These are phyloP conservation scores for Cryptomeria japonica DNA, from an alignment of 75 land plant genomes.

Conservation along the genomic window DNA sequence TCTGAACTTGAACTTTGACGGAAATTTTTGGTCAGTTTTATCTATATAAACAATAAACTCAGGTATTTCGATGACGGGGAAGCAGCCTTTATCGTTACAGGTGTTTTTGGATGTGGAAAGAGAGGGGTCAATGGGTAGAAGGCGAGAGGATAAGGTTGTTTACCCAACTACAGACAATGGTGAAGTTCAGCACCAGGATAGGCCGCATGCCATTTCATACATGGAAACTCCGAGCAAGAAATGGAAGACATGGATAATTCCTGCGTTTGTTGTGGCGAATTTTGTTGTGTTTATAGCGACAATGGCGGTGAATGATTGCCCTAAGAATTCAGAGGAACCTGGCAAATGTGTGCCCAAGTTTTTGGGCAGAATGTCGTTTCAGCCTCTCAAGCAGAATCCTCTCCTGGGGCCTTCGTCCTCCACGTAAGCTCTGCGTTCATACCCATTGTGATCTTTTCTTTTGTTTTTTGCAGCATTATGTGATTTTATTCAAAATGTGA, in stretches of 20 bases:
- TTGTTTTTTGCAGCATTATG: background rate
- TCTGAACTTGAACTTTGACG: no score
- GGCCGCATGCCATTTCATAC: background rate
- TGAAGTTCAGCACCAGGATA: background rate
- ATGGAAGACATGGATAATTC: constrained; percentile 46
- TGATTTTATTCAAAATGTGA: background rate
- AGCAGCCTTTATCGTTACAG: background rate
- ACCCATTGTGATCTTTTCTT: background rate
- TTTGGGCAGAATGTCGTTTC: constrained; percentile 49
- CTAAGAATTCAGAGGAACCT: constrained; percentile 7
- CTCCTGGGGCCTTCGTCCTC: constrained; percentile 55
- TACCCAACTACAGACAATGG: background rate
- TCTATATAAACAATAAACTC: no score
- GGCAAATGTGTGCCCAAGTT: constrained; percentile 28
- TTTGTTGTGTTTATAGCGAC: constrained; percentile 33
- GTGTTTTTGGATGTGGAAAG: background rate
- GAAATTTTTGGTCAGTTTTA: no score
- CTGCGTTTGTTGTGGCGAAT: constrained; percentile 36
- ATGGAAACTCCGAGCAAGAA: background rate
- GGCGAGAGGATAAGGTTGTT: background rate
- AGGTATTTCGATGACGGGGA: background rate
- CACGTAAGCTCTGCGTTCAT: constrained; percentile 33
- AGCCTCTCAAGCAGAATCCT: constrained; percentile 49
- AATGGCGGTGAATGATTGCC: constrained; percentile 58
- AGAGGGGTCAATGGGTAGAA: background rate